Conservation (phyloP, 2,329 filamentous ascomycete genomes). For the Diplodia intermedia region DNA sequence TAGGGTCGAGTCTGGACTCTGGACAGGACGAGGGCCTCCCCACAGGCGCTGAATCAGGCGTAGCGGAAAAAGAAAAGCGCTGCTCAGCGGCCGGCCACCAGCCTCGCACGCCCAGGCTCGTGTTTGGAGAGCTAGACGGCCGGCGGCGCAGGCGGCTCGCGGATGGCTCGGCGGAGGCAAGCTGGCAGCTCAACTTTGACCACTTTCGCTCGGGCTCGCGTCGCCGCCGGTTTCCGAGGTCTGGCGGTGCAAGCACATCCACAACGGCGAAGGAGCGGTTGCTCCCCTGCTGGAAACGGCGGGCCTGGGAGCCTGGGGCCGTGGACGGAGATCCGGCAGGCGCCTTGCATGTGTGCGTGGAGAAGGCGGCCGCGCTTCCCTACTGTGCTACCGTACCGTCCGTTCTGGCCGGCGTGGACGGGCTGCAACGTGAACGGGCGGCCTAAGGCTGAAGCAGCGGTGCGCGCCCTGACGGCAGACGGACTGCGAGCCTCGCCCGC, state of each 20-base stretch:
- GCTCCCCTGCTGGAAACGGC: constrained; percentile 23
- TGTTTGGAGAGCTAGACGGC: constrained; percentile 15
- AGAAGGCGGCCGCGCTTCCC: background rate
- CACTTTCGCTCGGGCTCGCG: constrained; percentile 12
- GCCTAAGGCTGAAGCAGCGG: constrained; percentile 18
- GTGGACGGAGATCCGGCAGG: constrained; percentile 5
- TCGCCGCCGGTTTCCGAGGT: constrained; percentile 1
- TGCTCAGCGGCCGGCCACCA: background rate
- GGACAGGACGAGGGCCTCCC: constrained; percentile 10
- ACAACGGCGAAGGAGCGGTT: constrained; percentile 4
- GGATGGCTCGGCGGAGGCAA: constrained; percentile 22
- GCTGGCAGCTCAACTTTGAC: constrained; percentile 11
- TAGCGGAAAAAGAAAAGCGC: constrained; percentile 7
- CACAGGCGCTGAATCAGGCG: constrained; percentile 22
- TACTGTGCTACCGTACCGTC: constrained; percentile 10
- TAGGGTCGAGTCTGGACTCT: constrained; percentile 27
- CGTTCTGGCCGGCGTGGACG: background rate
- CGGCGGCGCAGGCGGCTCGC: constrained; percentile 23
- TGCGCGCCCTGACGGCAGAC: background rate
- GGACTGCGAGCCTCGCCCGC: constrained; percentile 6
- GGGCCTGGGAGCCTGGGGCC: background rate
- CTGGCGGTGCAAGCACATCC: background rate
- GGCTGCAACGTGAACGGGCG: constrained; percentile 11
- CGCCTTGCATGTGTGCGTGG: constrained; percentile 15
- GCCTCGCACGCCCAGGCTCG: constrained; percentile 19